Percentiles rank a stretch among this genome's conserved stretches.
Conservation (phyloP, 208 protist genomes). For the Leishmania major region DNA sequence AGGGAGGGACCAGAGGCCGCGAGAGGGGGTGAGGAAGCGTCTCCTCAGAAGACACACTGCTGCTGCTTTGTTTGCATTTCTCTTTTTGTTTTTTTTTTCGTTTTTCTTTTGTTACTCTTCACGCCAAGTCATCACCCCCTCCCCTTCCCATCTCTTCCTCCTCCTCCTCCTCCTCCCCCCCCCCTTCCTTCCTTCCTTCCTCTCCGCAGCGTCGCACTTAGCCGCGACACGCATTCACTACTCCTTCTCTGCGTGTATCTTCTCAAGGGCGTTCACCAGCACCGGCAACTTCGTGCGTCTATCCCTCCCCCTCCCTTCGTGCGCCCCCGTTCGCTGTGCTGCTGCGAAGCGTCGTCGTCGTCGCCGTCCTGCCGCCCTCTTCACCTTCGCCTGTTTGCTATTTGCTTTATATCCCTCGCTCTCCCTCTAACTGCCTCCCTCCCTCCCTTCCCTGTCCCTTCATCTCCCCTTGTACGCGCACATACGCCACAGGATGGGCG, state of each 20-base stretch:
- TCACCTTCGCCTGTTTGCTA: background rate
- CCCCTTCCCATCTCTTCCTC: background rate
- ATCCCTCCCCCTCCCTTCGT: background rate
- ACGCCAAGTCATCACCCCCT: background rate
- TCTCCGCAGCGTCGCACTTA: background rate
- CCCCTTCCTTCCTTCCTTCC: background rate
- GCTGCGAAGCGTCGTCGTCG: background rate
- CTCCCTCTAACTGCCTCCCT: background rate
- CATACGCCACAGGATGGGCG: constrained; percentile 35
- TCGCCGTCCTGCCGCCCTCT: background rate
- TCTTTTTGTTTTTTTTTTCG: background rate
- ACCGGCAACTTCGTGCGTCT: background rate
- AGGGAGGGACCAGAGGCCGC: too few species aligned
- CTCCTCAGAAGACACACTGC: background rate
- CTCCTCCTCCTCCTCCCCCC: background rate
- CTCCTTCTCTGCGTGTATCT: background rate
- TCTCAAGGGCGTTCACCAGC: background rate
- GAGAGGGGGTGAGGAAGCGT: background rate
- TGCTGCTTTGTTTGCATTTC: background rate
- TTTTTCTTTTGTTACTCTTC: background rate
- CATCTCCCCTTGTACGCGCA: background rate
- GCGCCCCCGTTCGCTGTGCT: background rate
- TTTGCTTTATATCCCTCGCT: background rate
- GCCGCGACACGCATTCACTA: background rate
- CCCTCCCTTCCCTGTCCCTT: background rate